Percentiles rank a stretch among this genome's conserved stretches.
These are phyloP conservation scores for Stylosanthes scabra DNA, from an alignment of 331 rosid genomes.

Conservation along the genomic window DNA sequence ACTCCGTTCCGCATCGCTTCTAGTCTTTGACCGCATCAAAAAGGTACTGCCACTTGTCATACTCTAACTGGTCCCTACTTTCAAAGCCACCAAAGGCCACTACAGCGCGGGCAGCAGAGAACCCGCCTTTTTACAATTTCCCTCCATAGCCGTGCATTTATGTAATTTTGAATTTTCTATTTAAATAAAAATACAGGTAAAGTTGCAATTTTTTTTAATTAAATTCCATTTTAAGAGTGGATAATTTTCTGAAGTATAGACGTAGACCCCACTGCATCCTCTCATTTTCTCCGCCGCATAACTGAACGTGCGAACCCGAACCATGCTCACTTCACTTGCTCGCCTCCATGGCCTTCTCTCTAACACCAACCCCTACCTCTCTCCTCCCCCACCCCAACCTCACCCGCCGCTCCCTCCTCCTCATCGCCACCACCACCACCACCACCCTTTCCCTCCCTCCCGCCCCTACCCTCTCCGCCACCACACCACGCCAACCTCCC, in stretches of 20 bases:
- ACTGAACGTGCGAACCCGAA: neutral
- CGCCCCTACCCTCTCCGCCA: slow-evolving; percentile 10
- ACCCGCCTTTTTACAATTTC: too few relatives aligned
- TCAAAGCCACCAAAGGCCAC: too few relatives aligned
- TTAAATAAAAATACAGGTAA: too few relatives aligned
- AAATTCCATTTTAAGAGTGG: too few relatives aligned
- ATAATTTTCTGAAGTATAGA: neutral
- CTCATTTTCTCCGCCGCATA: slow-evolving; percentile 9
- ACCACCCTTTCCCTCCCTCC: slow-evolving; percentile 16
- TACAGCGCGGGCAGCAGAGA: too few relatives aligned
- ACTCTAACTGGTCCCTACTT: too few relatives aligned
- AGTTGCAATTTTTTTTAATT: too few relatives aligned
- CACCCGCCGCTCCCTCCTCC: slow-evolving; percentile 71
- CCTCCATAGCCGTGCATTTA: too few relatives aligned
- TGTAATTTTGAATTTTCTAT: too few relatives aligned
- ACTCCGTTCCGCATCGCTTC: too few relatives aligned
- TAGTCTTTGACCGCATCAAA: too few relatives aligned
- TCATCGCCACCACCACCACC: slow-evolving; percentile 50
- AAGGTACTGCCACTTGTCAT: too few relatives aligned
- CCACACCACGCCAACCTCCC: slow-evolving; percentile 34
- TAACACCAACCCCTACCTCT: slow-evolving; percentile 37
- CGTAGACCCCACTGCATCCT: slow-evolving; percentile 36
- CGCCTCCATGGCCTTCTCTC: slow-evolving; percentile 54
- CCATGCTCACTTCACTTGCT: neutral
- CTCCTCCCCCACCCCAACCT: slow-evolving; percentile 35